phyloP scores from a whole-genome alignment of 179 eudicot genomes.

The Amaranthus tricolor region DNA sequence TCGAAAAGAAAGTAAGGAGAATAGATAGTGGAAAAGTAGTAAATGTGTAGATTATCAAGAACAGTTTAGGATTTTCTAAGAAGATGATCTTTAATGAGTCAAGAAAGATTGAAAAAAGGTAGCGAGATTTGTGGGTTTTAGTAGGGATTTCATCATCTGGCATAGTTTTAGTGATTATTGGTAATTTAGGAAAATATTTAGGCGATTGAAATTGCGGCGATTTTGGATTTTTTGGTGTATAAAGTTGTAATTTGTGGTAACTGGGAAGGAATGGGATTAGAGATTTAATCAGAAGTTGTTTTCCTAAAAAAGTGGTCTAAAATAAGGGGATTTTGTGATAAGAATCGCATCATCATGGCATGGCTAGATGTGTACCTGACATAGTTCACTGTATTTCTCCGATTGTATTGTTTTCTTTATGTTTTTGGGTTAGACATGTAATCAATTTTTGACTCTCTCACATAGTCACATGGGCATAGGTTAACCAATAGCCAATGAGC shows the following conservation, averaged over 20 bases:
- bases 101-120: conserved; percentile 19
- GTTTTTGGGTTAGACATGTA: neutral
- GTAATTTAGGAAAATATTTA: neutral
- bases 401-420: neutral
- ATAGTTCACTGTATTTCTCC: neutral
- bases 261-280: neutral
- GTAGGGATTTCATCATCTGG: neutral
- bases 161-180: neutral
- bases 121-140: neutral
- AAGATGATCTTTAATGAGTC: conserved; percentile 24
- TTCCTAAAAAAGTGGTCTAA: neutral
- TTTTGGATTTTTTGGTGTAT: too few species aligned
- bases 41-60: conserved; percentile 18
- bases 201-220: too few species aligned
- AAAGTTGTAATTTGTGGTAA: too few species aligned
- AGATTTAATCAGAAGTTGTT: neutral
- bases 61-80: conserved; percentile 23
- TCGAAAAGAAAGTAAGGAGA: conserved; percentile 18
- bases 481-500: too few species aligned
- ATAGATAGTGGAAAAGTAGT: conserved; percentile 29
- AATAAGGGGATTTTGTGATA: neutral
- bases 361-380: conserved; percentile 1
- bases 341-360: neutral
- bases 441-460: too few species aligned
- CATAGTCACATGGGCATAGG: too few species aligned